These are phyloP conservation scores for Canariomyces notabilis DNA, from an alignment of 2,329 filamentous ascomycete species.

Conservation along the genomic window DNA sequence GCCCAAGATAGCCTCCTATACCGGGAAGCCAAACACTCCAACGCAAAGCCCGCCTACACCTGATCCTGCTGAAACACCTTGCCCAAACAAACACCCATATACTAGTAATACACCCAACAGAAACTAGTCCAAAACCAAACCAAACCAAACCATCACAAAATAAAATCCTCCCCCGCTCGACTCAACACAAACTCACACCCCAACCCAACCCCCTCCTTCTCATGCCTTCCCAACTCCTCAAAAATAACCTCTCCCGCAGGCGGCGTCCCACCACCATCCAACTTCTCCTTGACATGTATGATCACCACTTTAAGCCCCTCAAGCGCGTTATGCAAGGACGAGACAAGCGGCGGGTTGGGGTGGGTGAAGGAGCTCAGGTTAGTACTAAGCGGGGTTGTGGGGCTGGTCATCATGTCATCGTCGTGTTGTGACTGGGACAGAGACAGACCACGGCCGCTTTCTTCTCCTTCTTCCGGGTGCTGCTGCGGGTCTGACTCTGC, in stretches of 20 bases:
- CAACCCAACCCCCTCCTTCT: constrained; percentile 53
- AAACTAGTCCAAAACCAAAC: constrained; percentile 1
- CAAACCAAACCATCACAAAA: constrained; percentile 35
- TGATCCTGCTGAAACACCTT: too few relatives aligned
- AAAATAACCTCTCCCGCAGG: constrained; percentile 62
- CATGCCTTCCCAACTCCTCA: constrained; percentile 61
- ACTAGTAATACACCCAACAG: too few relatives aligned
- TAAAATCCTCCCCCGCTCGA: constrained; percentile 56
- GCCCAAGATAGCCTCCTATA: too few relatives aligned
- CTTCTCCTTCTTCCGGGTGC: not conserved
- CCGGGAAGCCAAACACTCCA: too few relatives aligned
- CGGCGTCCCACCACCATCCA: constrained; percentile 69
- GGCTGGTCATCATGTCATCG: not conserved
- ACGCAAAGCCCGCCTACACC: too few relatives aligned
- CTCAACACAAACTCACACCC: constrained; percentile 79
- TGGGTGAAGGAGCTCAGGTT: constrained; percentile 5
- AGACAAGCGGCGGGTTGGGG: constrained; percentile 25
- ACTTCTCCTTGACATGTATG: constrained; percentile 88
- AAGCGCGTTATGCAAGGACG: constrained; percentile 39
- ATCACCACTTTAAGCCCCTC: constrained; percentile 74
- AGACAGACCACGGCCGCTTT: too few relatives aligned
- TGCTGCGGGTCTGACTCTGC: not conserved
- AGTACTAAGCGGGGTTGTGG: not conserved
- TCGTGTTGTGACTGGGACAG: too few relatives aligned
- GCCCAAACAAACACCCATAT: too few relatives aligned